A percentile compares a stretch with the other conserved stretches of the same genome.
Conservation (phyloP, 805 yeast species). For the Ogataea dorogensis region DNA sequence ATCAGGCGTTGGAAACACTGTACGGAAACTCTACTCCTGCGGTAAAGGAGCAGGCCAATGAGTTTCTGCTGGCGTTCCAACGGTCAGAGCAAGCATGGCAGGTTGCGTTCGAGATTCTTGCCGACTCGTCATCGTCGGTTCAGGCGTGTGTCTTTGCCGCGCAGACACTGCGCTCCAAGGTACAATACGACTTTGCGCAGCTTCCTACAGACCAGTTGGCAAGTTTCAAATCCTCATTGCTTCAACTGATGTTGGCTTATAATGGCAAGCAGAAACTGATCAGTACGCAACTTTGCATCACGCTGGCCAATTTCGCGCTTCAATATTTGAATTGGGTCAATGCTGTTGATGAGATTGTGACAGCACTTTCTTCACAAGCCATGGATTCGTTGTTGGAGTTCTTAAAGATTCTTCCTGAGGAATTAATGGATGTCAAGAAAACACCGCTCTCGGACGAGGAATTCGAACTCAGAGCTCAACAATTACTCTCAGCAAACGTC, state of each 20-base stretch:
- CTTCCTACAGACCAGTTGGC: slow-evolving; percentile 56
- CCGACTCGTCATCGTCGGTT: slow-evolving; percentile 31
- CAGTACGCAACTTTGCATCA: slow-evolving; percentile 78
- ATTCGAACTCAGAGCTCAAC: slow-evolving; percentile 59
- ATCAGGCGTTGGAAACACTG: slow-evolving; percentile 48
- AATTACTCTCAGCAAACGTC: slow-evolving; percentile 64
- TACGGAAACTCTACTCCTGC: slow-evolving; percentile 34
- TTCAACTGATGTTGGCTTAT: slow-evolving; percentile 54
- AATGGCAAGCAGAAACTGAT: slow-evolving; percentile 52
- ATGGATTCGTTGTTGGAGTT: slow-evolving; percentile 66
- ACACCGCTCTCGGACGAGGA: slow-evolving; percentile 83
- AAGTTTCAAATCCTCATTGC: slow-evolving; percentile 65
- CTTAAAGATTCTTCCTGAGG: slow-evolving; percentile 87
- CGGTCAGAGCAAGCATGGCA: slow-evolving; percentile 83
- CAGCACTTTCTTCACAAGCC: slow-evolving; percentile 42
- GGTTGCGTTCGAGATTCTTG: slow-evolving; percentile 55
- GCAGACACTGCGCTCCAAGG: slow-evolving; percentile 83
- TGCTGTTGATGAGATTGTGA: slow-evolving; percentile 67
- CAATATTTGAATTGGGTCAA: slow-evolving; percentile 73
- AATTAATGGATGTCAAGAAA: slow-evolving; percentile 71
- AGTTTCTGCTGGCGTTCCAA: slow-evolving; percentile 76
- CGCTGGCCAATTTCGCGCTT: slow-evolving; percentile 77
- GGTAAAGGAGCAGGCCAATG: slow-evolving; percentile 46
- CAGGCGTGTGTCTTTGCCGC: slow-evolving; percentile 81
- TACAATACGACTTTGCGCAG: slow-evolving; percentile 82